A percentile compares a stretch with the other conserved stretches of the same genome.
phyloP scores from a whole-genome alignment of 345 rosid genomes.

The Eucalyptus brandiana region DNA sequence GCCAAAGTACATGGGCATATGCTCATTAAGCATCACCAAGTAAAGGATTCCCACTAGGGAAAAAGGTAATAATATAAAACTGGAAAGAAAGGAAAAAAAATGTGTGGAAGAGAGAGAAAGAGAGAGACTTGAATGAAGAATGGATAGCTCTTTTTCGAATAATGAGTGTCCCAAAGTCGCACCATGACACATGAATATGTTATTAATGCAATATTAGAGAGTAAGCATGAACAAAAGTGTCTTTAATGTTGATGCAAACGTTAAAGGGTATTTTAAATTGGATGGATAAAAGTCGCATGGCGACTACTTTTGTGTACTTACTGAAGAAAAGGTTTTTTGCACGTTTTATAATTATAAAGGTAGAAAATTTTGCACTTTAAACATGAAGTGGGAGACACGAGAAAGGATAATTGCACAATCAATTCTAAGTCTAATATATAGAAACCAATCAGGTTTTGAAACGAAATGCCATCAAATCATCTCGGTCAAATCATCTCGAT shows the following conservation, averaged over 20 bases:
- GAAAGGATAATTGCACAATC: background rate
- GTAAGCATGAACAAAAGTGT: background rate
- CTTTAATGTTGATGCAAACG: background rate
- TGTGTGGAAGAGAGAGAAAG: background rate
- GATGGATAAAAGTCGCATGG: background rate
- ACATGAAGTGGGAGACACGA: background rate
- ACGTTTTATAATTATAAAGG: background rate
- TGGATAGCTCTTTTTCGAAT: background rate
- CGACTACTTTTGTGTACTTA: background rate
- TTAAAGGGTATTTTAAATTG: background rate
- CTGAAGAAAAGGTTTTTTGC: background rate
- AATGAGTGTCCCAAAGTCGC: background rate
- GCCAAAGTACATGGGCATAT: background rate
- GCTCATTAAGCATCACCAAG: background rate
- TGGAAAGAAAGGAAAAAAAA: background rate
- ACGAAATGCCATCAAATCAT: background rate
- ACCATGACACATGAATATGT: background rate
- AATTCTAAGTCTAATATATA: background rate
- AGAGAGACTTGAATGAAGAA: background rate
- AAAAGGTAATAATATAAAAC: background rate
- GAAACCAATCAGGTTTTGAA: background rate
- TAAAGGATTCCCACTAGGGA: background rate
- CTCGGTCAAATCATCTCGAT: background rate
- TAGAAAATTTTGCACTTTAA: background rate
- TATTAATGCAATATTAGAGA: background rate